Base-by-base conservation (phyloP, 345 rosid genomes). In the Sisymbrium altissimum region DNA sequence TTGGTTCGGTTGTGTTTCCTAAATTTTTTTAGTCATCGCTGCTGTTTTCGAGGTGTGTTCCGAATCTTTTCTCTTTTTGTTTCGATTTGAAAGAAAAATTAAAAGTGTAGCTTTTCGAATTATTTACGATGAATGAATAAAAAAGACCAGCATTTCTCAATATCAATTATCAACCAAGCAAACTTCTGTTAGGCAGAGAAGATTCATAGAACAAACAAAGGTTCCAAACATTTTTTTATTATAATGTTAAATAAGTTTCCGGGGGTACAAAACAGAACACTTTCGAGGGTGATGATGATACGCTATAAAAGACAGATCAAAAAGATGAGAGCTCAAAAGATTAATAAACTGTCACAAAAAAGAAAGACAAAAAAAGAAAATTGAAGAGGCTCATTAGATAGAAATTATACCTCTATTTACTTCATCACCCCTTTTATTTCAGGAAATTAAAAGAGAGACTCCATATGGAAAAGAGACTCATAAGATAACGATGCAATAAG, bases 351-450 rank as follows among this genome's bases (percentile, higher is more conserved):
- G 74, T 75, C 48, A 9, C 25, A 17, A 17, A 3, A 2, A 63
- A 6, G 48, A 3, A 53, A 17, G 9, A 38, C 25, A 23, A 68
- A 62, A 54, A 55, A 50, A 49, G 23, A 10, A 52, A 27, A 12
- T 3, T 19, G 38, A 70, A 64, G 23, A 55, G 79, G 44, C 61
- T 70, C 60, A 56, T 25, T 36, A 43, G 40, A 69, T 53, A 60
- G 60, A 33, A 6, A 70, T 18, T 27, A 38, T 8, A 39, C 4
- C 19, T 45, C 67, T 76, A 76, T 54, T 45, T 76, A 76, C 76
- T 77, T 60, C 56, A 65, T 65, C 72, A 71, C 40, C 54, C 17
- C 40, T 32, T 49, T 77, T 76, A 64, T 77, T 64, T 35, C 25
- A 19, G 19, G 53, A 71, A 39, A 2, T 40, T 6, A 21, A 41